Evolutionary conservation across 2,329 filamentous ascomycete genomes (phyloP), one percentile per base, ranked within the genome.

Genomic region (Lecanicillium sp.): DNA sequence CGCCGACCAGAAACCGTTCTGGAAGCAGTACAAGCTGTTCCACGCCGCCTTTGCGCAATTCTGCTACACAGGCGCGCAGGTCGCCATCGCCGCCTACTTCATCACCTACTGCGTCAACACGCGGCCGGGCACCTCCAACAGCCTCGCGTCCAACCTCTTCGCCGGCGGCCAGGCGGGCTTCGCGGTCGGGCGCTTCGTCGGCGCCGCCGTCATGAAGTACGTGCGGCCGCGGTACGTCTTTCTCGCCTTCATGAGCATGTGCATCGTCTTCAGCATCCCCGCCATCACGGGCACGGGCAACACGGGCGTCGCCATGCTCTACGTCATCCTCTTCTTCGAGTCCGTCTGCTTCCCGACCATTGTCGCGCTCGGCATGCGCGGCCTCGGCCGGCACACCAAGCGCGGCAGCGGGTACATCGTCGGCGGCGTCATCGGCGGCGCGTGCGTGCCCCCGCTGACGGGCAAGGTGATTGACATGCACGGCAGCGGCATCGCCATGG

Each of bases 341-440:
- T 84, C 79, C 4, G 85, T 88, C 59, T 86, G 83, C 63, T 91
- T 90, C 71, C 86, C 87, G 0, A 90, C 86, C 15, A 89, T 91
- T 58, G 81, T 91, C 24, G 85, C 86, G 4, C 72, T 90, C 3
- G 84, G 84, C 8, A 87, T 89, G 71, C 77, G 84, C 19, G 86
- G 85, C 2, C 73, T 90, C 1, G 87, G 87, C 5, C 77, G 81
- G 15, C 83, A 91, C 67, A 87, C 83, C 29, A 90, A 90, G 71
- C 77, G 85, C 51, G 87, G 86, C 1, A 83, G 81, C 2, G 85
- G 85, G 4, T 85, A 79, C 62, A 81, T 69, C 50, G 76, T 89
- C 2, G 83, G 73, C 4, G 85, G 83, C 54, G 84, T 90, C 1
- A 72, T 77, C 14, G 86, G 87, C 12, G 87, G 87, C 49, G 86